Conservation (phyloP, 169 alveolate species). For the Plasmodium gallinaceum region DNA sequence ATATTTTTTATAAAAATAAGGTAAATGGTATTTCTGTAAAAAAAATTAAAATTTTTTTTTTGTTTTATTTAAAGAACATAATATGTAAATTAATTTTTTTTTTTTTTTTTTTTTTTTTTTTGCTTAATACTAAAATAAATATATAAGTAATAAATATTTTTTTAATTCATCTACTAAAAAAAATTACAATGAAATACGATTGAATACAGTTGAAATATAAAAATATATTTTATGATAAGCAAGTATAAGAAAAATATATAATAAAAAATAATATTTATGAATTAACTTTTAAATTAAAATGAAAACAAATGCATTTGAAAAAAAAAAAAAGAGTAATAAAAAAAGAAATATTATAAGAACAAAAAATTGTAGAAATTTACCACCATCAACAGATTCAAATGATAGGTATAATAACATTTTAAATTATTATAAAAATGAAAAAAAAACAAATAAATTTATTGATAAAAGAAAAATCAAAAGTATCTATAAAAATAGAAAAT, state of each 20-base stretch:
- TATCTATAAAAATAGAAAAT: conserved; percentile 22
- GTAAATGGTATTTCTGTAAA: too few relatives aligned
- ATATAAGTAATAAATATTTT: too few relatives aligned
- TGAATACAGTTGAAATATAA: too few relatives aligned
- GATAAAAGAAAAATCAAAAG: conserved; percentile 71
- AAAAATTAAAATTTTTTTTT: too few relatives aligned
- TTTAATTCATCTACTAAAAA: too few relatives aligned
- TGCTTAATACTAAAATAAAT: too few relatives aligned
- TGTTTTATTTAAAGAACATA: too few relatives aligned
- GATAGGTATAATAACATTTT: conserved; percentile 54
- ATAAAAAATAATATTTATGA: neutral
- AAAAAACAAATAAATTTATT: conserved; percentile 76
- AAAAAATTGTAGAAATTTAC: conserved; percentile 13
- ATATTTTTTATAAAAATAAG: too few relatives aligned
- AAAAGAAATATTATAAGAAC: conserved; percentile 58
- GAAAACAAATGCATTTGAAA: conserved; percentile 59
- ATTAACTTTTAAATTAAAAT: conserved; percentile 6
- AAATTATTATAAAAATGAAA: conserved; percentile 68
- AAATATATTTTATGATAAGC: too few relatives aligned
- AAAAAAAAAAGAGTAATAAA: conserved; percentile 9
- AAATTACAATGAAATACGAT: too few relatives aligned
- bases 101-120: too few relatives aligned
- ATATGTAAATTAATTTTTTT: too few relatives aligned
- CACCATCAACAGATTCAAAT: conserved; percentile 33
- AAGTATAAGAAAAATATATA: neutral